Base-by-base conservation (phyloP, 2,329 filamentous ascomycete genomes). In the Ascomycota sp. region DNA sequence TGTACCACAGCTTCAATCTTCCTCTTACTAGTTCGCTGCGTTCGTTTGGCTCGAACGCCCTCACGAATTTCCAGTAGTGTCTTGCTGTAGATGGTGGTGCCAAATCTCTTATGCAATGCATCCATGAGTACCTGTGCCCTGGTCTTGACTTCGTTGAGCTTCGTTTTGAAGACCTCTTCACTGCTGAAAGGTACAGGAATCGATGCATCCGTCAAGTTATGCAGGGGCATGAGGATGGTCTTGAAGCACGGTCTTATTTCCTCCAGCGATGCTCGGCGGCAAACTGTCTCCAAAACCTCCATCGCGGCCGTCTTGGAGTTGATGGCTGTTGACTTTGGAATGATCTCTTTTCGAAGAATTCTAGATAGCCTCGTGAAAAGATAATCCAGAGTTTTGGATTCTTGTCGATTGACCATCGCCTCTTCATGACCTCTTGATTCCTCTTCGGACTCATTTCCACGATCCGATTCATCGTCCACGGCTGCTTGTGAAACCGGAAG, bases 1-100 rank as follows among this genome's bases (percentile, higher is more conserved):
- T 77, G 69, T 29, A 67, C 67, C 17, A 98, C 73, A 8, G 80
- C 80, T 47, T 91, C 85, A 38, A 95, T 80, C 53, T 81, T 80
- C 43, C 89, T 69, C 67, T 98, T 98, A 38, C 65, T 69, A 31
- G 76, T 70, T 38, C 91, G 61, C 43, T 73, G 69, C 46, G 81
- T 70, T 39, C 89, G 63, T 43, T 75, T 70, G 38, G 65, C 63
- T 44, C 67, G 69, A n/a, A 89, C 73, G 11, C 63, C 66, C 30
- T 77, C 72, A 35, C 81, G 70, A 6, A 91, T 80, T 25, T 65
- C 65, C 24, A 79, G 52, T 44, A 95, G 61, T 27, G 75, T 64
- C 32, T 64, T 61, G n/a, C 85, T 72, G 53, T 85, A 98, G 36
- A 69, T 70, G 1, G 72, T 68, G 2, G 77, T 81, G 25, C 86